Conservation (phyloP, 192 early-diverging fungal genomes). For the Podila horticola region DNA sequence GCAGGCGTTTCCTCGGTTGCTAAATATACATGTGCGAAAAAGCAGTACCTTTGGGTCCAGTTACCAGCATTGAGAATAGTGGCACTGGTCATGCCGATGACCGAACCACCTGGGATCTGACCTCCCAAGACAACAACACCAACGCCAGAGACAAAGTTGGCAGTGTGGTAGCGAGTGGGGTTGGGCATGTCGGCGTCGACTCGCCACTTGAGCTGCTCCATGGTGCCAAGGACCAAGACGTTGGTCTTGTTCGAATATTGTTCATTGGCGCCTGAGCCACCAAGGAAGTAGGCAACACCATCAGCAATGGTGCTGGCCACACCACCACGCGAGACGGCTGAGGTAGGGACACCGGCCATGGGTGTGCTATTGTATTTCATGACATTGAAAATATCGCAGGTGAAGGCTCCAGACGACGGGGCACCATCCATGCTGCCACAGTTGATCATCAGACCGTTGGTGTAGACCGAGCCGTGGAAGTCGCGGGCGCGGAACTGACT, state of each 20-base stretch:
- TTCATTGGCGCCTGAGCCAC: conserved; percentile 6
- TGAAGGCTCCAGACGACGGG: background rate
- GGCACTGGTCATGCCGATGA: background rate
- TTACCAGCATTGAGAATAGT: background rate
- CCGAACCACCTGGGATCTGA: background rate
- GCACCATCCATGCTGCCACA: conserved; percentile 18
- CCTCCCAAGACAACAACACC: conserved; percentile 28
- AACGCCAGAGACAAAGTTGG: conserved; percentile 11
- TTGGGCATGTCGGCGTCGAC: background rate
- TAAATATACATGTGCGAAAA: background rate
- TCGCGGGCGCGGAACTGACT: conserved; percentile 13
- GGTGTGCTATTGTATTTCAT: conserved; percentile 14
- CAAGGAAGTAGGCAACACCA: conserved; percentile 4
- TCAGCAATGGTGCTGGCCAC: conserved; percentile 16
- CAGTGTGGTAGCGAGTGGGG: conserved; percentile 23
- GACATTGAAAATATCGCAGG: conserved; percentile 20
- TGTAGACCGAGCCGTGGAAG: background rate
- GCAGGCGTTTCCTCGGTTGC: background rate
- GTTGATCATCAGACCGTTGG: conserved; percentile 9
- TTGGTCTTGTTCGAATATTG: background rate
- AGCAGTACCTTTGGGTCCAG: conserved; percentile 11
- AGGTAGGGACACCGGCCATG: background rate
- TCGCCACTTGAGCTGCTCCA: conserved; percentile 9
- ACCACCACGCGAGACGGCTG: conserved; percentile 4
- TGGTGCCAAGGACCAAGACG: background rate